Base-by-base conservation (phyloP, 352 stramenopile genomes). In the Synura sp. region DNA sequence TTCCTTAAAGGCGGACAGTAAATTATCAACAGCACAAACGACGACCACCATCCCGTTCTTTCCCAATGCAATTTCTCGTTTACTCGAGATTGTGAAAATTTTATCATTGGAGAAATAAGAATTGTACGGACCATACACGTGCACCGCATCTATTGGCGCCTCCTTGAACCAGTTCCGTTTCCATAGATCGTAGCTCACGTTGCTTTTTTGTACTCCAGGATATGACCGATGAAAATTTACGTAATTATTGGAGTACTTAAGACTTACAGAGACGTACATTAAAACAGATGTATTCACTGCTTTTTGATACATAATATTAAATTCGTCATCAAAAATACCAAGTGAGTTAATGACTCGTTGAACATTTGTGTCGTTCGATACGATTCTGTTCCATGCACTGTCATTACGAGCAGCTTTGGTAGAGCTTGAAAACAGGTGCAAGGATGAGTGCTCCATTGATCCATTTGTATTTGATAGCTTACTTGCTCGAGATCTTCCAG, bases 71-170 rank as follows among this genome's bases (percentile, higher is more conserved):
- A n/a, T n/a, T n/a, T n/a, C n/a, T 49, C 49, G 4, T 33, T 44
- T 49, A 22, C 29, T 42, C 15, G 60, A 74, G 2, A 74, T 5
- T 1, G 60, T 74, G 12, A 74, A 19, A 33, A 74, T 34, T 5
- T 49, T 17, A 15, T 74, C 32, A 14, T 74, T 74, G 2, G 60
- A 49, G n/a, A 74, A 74, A 22, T 31, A 25, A 33, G 42, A 31
- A 31, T 53, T 29, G 22, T 74, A 74, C 19, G 60, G 60, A 27
- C 60, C 60, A 33, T 74, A 74, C 2, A 74, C 2, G 22, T 74
- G 19, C 25, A 32, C 3, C 15, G 32, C 60, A 31, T 42, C 5
- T n/a, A 42, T 42, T 5, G 60, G 29, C 1, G 60, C 29, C 5
- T 49, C 1, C 15, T 4, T 14, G 32, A 44, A 44, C 60, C 60